phyloP scores from a whole-genome alignment of 2,329 filamentous ascomycete species.

The Pleurostoma richardsiae region DNA sequence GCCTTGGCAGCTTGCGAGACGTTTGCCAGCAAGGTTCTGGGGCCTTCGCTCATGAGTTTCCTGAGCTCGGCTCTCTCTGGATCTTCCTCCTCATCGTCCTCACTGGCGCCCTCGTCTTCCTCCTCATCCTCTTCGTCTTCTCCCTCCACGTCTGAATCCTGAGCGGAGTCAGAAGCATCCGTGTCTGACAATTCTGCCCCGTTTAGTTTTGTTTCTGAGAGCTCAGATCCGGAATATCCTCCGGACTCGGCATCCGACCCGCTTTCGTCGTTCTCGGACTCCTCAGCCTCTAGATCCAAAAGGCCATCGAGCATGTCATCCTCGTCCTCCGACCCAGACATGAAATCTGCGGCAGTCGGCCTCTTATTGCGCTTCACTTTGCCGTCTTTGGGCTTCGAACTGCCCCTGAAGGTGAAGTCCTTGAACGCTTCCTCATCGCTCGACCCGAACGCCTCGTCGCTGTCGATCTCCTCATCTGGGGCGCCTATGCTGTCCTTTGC shows the following conservation, averaged over 20 bases:
- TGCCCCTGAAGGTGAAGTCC: conserved; percentile 62
- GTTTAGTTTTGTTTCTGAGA: not conserved
- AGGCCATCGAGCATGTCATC: conserved; percentile 26
- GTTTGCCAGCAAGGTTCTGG: conserved; percentile 60
- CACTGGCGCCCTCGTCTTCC: conserved; percentile 20
- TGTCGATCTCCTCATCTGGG: conserved; percentile 53
- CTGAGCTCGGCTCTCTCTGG: conserved; percentile 53
- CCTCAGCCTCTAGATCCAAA: conserved; percentile 25
- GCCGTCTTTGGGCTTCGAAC: conserved; percentile 40
- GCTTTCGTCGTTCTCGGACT: conserved; percentile 19
- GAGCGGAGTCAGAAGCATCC: conserved; percentile 25
- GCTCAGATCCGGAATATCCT: conserved; percentile 12
- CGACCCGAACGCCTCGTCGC: conserved; percentile 68
- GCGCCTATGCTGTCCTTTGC: conserved; percentile 48
- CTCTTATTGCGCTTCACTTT: conserved; percentile 21
- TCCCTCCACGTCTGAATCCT: conserved; percentile 28
- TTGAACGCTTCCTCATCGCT: conserved; percentile 82
- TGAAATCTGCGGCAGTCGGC: conserved; percentile 52
- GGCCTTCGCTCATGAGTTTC: conserved; percentile 63
- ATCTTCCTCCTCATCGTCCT: conserved; percentile 21
- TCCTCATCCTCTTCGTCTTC: conserved; percentile 27
- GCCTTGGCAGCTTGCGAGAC: conserved; percentile 60
- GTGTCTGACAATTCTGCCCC: not conserved
- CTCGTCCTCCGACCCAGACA: conserved; percentile 41
- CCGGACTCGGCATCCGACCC: conserved; percentile 15